Percentiles rank a stretch among this genome's conserved stretches.
These are phyloP conservation scores for Endocarpon pusillum DNA, from an alignment of 495 filamentous ascomycete genomes.

Conservation along the genomic window DNA sequence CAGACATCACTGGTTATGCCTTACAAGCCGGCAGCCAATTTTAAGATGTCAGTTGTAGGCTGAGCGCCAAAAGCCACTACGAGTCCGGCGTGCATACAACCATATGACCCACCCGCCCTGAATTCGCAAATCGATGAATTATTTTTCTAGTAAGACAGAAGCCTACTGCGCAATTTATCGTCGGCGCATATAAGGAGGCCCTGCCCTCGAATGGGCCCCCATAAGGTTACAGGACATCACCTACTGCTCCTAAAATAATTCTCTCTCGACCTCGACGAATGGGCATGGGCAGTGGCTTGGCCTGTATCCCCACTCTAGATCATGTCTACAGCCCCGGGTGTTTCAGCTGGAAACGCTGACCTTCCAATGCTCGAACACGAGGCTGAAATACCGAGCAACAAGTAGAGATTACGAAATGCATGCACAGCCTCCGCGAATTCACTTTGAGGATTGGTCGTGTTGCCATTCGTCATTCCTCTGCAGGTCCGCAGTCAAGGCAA, in stretches of 20 bases:
- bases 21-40: neutral
- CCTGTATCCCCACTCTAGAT: neutral
- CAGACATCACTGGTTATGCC: conserved; percentile 7
- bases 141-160: neutral
- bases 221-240: neutral
- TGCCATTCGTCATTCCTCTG: neutral
- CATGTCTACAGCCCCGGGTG: neutral
- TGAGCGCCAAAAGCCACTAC: neutral
- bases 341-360: neutral
- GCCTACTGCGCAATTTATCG: neutral
- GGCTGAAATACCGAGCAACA: neutral
- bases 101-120: neutral
- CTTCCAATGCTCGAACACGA: neutral
- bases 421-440: neutral
- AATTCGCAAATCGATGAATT: neutral
- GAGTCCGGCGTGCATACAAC: no score
- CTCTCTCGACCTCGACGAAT: neutral
- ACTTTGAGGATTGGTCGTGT: neutral
- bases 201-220: neutral
- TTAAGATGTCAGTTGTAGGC: neutral
- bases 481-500: neutral
- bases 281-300: neutral
- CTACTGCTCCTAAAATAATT: neutral
- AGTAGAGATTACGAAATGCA: neutral
- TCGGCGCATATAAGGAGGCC: neutral